Evolutionary conservation across 805 yeast species (phyloP), one percentile per base, ranked within the genome.

Genomic region (Komagataella mondaviorum): DNA sequence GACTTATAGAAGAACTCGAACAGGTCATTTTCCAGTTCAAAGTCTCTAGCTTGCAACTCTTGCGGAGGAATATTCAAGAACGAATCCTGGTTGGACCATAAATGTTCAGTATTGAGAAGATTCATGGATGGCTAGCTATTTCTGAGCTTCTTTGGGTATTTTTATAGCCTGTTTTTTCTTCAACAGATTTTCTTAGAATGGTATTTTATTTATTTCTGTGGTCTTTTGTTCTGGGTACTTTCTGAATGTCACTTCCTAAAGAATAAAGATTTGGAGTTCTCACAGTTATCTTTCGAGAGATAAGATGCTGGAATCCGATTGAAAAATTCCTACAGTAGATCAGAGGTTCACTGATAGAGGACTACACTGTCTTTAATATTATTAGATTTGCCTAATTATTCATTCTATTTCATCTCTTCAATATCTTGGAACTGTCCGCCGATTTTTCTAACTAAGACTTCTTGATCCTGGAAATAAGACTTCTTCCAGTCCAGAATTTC

Each of bases 401-500:
- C 7, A 16, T n/a, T 22, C 22, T 24, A 16, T 17, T 45, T 20
- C 47, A 45, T 7, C 7, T 20, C 47, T 20, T 45, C 16, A 1
- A 45, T 23, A 45, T 17, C 17, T 23, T 45, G 16, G 7, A 22
- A 45, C 14, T 20, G n/a, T 7, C n/a, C 56, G 3, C 59, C 58
- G n/a, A 56, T 57, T 51, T 60, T 65, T 36, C 75, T 59, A 7
- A 72, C 82, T 24, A 64, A 65, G 0, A 73, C 82, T 8, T 63
- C 64, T 50, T 72, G 55, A 1, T 56, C 68, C 3, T 69, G 68
- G 57, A 80, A 80, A 57, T 79, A 77, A 6, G 65, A 62, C 6
- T 59, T 48, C 49, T 64, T 71, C 86, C 86, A 80, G 55, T 73
- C 71, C 18, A 60, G 63, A 82, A 81, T 79, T 52, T 80, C 82